Evolutionary conservation across 2,329 filamentous ascomycete genomes (phyloP), one percentile per base, ranked within the genome.

Genomic region (Fusarium falciforme): DNA sequence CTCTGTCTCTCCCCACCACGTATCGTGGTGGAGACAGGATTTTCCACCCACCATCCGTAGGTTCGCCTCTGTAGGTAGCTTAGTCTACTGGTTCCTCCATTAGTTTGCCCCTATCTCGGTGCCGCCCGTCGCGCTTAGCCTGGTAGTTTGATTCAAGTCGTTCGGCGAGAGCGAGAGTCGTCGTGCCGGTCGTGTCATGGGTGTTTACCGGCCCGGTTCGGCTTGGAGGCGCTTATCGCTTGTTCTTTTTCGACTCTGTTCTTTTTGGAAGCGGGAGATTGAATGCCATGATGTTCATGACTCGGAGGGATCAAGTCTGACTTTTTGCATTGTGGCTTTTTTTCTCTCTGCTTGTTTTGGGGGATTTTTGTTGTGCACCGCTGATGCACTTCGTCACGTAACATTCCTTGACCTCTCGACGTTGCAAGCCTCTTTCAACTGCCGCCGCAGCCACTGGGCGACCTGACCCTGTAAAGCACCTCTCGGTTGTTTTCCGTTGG

Each of bases 11-110:
- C 47, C 25, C 47, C 47, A 31, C 25, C 47, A 10, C 27, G 40
- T 73, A 68, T 71, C 71, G 36, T 58, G 67, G 71, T 74, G 71
- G 67, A 59, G 61, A 71, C 67, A 59, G 31, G 27, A 59, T 74
- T 73, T 71, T 68, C 64, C 61, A 71, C 16, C 70, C 54, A 62
- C 36, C 61, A 60, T 29, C 42, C 22, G 11, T 44, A 14, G 9
- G 7, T 4, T 20, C 10, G 16, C 17, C 38, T 16, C 25, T 54
- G 4, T 31, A 31, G 29, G 4, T 31, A 31, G 29, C 29, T 8
- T n/a, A 12, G 42, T 22, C 25, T 29, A 54, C 49, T 47, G 22
- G 14, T 31, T 29, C 16, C 29, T 55, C 10, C 52, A 9, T 29
- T 40, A 68, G 52, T 58, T 66, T 67, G 59, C 42, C 68, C 62